A percentile compares a stretch with the other conserved stretches of the same genome.
phyloP scores from a whole-genome alignment of 306 rosid species.

The Prosopis cineraria region DNA sequence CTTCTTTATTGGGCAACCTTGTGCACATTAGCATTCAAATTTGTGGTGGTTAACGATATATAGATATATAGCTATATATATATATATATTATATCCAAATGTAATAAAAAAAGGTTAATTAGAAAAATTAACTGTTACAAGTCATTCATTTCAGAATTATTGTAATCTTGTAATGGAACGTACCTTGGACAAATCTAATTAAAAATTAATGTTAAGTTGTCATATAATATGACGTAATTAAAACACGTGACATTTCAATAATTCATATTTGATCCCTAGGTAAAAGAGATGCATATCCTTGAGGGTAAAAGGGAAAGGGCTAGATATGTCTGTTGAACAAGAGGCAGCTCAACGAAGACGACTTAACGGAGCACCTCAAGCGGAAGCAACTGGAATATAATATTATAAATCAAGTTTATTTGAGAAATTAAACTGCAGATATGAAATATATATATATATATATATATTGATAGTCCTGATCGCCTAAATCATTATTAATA shows the following conservation, averaged over 20 bases:
- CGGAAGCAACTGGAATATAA: neutral
- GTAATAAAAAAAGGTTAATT: no score
- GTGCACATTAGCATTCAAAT: neutral
- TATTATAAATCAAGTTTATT: neutral
- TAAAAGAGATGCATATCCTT: neutral
- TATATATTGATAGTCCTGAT: neutral
- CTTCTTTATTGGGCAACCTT: neutral
- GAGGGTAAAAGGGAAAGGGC: neutral
- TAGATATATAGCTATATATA: no score
- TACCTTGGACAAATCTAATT: neutral
- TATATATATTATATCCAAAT: no score
- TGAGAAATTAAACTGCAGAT: constrained; percentile 1
- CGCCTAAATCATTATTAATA: neutral
- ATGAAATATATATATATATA: no score
- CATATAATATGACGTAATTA: neutral
- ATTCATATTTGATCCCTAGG: neutral
- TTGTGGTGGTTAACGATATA: neutral
- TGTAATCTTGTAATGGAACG: neutral
- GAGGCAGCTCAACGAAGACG: constrained; percentile 9
- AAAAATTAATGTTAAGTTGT: neutral
- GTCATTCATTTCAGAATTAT: neutral
- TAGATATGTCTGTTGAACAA: neutral
- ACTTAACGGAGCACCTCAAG: neutral
- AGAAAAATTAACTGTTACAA: neutral
- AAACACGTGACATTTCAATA: neutral